Percentiles rank a stretch among this genome's conserved stretches.
Conservation (phyloP, 1,284 basidiomycete genomes). For the Fistulinella cinereoalba region DNA sequence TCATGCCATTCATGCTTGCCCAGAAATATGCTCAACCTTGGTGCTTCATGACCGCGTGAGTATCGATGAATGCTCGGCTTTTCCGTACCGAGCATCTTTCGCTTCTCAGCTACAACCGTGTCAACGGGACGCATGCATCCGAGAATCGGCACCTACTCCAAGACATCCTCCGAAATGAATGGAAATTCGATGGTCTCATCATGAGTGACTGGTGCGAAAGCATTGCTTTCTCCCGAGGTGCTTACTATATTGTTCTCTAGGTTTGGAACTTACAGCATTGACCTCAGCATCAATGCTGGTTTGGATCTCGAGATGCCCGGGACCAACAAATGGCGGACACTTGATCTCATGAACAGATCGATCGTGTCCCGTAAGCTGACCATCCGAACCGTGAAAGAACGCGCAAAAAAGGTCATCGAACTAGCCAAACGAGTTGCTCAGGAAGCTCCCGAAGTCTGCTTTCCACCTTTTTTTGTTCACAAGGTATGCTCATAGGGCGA, state of each 20-base stretch:
- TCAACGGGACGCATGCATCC: slow-evolving; percentile 69
- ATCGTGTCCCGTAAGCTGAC: slow-evolving; percentile 64
- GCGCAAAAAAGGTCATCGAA: slow-evolving; percentile 64
- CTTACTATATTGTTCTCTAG: slow-evolving; percentile 25
- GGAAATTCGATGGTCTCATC: slow-evolving; percentile 67
- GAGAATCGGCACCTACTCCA: slow-evolving; percentile 64
- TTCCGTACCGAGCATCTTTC: neutral
- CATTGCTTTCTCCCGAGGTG: neutral
- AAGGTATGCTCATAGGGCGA: neutral
- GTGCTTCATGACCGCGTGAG: slow-evolving; percentile 72
- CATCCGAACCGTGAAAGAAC: slow-evolving; percentile 61
- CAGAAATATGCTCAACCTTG: slow-evolving; percentile 69
- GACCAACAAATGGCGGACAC: slow-evolving; percentile 64
- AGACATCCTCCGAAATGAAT: slow-evolving; percentile 71
- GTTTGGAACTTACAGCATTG: slow-evolving; percentile 70
- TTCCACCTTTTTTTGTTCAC: neutral
- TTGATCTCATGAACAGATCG: slow-evolving; percentile 62
- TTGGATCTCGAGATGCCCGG: slow-evolving; percentile 83
- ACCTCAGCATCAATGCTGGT: slow-evolving; percentile 66
- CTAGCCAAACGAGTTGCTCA: slow-evolving; percentile 62
- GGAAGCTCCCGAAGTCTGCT: slow-evolving; percentile 55
- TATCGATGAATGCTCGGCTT: slow-evolving; percentile 2
- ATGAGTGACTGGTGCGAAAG: slow-evolving; percentile 75
- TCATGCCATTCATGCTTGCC: slow-evolving; percentile 82
- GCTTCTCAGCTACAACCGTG: slow-evolving; percentile 55